Conservation (phyloP, 1,284 basidiomycete species). For the Trametes hirsuta region DNA sequence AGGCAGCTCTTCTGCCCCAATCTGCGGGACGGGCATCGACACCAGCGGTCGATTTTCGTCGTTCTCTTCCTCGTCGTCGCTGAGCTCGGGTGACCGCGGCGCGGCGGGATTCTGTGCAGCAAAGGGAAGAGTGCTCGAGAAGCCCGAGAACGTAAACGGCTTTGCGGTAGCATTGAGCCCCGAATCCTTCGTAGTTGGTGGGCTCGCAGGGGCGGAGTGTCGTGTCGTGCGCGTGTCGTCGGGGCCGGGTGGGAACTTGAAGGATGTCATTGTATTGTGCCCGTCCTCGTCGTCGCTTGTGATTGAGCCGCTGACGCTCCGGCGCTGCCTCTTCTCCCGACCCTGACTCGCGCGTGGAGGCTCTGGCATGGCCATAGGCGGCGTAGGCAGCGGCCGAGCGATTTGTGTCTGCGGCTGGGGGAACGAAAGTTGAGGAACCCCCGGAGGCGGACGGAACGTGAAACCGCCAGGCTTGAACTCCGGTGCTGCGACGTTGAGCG, state of each 20-base stretch:
- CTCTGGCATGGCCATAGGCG: constrained; percentile 34
- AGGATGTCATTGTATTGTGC: constrained; percentile 62
- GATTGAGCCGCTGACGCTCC: constrained; percentile 42
- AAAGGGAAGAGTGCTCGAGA: constrained; percentile 33
- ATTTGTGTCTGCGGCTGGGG: constrained; percentile 37
- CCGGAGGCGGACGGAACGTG: constrained; percentile 71
- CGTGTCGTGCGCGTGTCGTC: constrained; percentile 55
- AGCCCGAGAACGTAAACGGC: constrained; percentile 68
- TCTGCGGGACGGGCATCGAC: constrained; percentile 25
- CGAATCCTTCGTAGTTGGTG: constrained; percentile 26
- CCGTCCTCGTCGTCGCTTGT: constrained; percentile 53
- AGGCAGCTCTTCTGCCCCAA: constrained; percentile 36
- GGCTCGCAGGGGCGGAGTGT: constrained; percentile 48
- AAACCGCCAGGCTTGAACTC: constrained; percentile 79
- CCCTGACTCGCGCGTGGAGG: constrained; percentile 54
- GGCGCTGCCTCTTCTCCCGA: constrained; percentile 74
- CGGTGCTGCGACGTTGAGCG: constrained; percentile 73
- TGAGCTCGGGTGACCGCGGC: constrained; percentile 20
- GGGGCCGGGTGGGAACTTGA: constrained; percentile 67
- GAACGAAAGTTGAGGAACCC: constrained; percentile 60
- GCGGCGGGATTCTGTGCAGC: constrained; percentile 15
- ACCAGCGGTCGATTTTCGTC: constrained; percentile 26
- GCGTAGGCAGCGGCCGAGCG: constrained; percentile 37
- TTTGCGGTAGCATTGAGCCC: constrained; percentile 48
- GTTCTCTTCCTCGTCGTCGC: constrained; percentile 27